Evolutionary conservation across 257 asterid genomes (phyloP).

Genomic region (Fraxinus americana): DNA sequence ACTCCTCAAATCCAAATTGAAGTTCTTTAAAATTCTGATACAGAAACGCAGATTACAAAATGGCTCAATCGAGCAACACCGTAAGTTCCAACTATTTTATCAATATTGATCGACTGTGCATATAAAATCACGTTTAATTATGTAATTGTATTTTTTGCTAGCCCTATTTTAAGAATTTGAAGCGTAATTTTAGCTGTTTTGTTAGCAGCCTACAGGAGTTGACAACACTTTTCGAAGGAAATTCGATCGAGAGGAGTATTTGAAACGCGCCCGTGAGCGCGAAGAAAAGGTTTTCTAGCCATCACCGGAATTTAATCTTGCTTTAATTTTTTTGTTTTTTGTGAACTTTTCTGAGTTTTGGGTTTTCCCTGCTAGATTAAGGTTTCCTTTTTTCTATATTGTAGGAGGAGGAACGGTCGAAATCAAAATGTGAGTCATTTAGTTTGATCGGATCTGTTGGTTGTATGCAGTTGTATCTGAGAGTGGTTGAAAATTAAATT

Average conservation of each 20-base stretch:
- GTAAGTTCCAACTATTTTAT: constrained; percentile 42
- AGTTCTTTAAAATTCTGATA: neutral
- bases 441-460: constrained; percentile 5
- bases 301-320: neutral
- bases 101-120: neutral
- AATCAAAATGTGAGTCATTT: constrained; percentile 59
- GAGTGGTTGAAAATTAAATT: constrained; percentile 12
- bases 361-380: constrained; percentile 2
- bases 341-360: constrained; percentile 17
- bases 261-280: constrained; percentile 91
- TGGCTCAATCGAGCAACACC: constrained; percentile 69
- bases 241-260: constrained; percentile 90
- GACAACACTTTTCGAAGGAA: constrained; percentile 90
- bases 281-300: constrained; percentile 62
- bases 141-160: neutral
- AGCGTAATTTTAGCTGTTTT: constrained; percentile 4
- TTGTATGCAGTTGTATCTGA: constrained; percentile 11
- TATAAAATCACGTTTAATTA: neutral
- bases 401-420: constrained; percentile 59
- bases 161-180: neutral
- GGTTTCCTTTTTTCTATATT: constrained; percentile 17
- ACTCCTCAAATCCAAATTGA: neutral
- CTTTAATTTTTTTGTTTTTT: neutral
- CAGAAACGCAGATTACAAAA: constrained; percentile 26
- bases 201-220: constrained; percentile 70